These are phyloP conservation scores for Citrus glauca DNA, from an alignment of 345 rosid genomes.

Conservation along the genomic window DNA sequence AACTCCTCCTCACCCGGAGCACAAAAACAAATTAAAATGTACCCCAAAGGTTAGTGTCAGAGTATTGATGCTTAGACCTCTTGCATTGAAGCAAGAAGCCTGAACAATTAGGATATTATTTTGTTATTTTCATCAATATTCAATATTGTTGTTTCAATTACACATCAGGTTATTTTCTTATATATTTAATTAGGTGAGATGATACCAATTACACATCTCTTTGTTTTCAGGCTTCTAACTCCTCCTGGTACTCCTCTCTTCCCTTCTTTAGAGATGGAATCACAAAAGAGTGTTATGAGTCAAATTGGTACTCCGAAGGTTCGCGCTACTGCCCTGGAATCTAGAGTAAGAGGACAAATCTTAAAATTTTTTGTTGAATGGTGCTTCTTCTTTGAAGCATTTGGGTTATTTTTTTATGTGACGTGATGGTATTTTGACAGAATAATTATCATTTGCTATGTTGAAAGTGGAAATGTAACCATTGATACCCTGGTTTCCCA, in stretches of 20 bases:
- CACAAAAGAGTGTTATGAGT: constrained; percentile 68
- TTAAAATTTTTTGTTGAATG: background rate
- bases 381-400: background rate
- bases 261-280: constrained; percentile 94
- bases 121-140: background rate
- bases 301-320: constrained; percentile 68
- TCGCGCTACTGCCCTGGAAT: constrained; percentile 54
- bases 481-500: background rate
- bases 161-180: background rate
- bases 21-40: background rate
- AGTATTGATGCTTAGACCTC: background rate
- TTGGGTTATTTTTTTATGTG: background rate
- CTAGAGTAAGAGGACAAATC: constrained; percentile 60
- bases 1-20: background rate
- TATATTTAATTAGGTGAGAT: background rate
- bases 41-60: background rate
- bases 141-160: background rate
- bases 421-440: background rate
- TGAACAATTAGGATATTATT: background rate
- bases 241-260: constrained; percentile 99
- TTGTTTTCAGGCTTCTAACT: constrained; percentile 74
- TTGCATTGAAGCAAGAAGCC: background rate
- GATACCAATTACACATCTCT: constrained; percentile 12
- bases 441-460: background rate
- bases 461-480: background rate